Conservation (phyloP, 1,139 yeast genomes). For the Sugiyamaella xylanicola region DNA sequence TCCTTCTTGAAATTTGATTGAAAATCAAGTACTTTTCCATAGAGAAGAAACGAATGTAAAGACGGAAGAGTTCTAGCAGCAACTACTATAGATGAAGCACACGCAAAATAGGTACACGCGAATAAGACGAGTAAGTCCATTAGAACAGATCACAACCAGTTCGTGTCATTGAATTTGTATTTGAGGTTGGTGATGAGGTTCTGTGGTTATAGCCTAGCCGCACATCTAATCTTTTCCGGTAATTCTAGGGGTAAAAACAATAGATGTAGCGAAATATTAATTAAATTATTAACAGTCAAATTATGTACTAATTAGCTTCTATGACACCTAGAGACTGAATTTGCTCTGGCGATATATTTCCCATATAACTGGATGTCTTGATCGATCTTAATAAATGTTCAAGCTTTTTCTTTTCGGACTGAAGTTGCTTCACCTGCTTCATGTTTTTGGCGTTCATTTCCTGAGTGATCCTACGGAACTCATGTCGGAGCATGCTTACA, state of each 20-base stretch:
- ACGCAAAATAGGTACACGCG: background rate
- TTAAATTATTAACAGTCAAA: too few species aligned
- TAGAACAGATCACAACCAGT: background rate
- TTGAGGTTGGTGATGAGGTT: too few species aligned
- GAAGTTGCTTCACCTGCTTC: constrained; percentile 58
- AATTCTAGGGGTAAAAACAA: constrained; percentile 2
- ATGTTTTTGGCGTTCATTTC: constrained; percentile 66
- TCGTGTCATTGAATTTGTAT: background rate
- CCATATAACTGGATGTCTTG: constrained; percentile 32
- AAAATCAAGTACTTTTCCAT: constrained; percentile 35
- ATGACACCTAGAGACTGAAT: constrained; percentile 26
- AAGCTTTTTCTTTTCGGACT: constrained; percentile 56
- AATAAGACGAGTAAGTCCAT: background rate
- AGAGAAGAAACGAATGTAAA: constrained; percentile 29
- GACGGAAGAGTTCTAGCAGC: constrained; percentile 35
- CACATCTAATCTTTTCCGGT: too few species aligned
- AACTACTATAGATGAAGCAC: constrained; percentile 30
- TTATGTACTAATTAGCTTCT: constrained; percentile 10
- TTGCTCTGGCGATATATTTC: constrained; percentile 28
- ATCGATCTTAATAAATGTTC: constrained; percentile 44
- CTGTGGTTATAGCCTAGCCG: too few species aligned
- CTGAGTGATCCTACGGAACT: constrained; percentile 66
- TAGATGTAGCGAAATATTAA: too few species aligned
- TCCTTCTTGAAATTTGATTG: background rate
- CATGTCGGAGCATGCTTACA: constrained; percentile 56